Conservation (phyloP, 2,329 filamentous ascomycete species). For the Metarhizium guizhouense region DNA sequence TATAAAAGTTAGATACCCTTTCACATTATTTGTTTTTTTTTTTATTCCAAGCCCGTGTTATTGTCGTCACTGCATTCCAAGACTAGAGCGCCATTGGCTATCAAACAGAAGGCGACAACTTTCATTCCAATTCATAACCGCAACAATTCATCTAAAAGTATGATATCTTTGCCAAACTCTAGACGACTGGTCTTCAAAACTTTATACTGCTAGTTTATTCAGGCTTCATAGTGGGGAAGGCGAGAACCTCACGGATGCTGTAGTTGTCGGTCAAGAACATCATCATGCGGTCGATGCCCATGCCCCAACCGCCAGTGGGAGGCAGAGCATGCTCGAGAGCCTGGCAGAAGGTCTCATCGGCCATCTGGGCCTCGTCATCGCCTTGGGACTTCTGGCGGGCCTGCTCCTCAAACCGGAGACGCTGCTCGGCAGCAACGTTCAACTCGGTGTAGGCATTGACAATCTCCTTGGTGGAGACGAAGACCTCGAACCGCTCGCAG, state of each 20-base stretch:
- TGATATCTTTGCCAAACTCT: background rate
- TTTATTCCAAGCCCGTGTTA: background rate
- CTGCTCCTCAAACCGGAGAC: conserved; percentile 80
- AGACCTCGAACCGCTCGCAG: conserved; percentile 95
- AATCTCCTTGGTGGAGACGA: conserved; percentile 72
- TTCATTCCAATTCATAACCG: background rate
- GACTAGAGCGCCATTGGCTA: background rate
- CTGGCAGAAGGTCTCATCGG: conserved; percentile 92
- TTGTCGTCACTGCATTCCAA: background rate
- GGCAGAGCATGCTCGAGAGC: conserved; percentile 85
- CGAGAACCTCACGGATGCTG: conserved; percentile 89
- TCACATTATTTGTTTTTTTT: background rate
- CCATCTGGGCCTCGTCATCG: conserved; percentile 91
- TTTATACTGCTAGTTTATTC: conserved; percentile 34
- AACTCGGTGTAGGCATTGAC: conserved; percentile 96
- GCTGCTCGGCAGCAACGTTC: conserved; percentile 86
- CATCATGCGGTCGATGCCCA: conserved; percentile 88
- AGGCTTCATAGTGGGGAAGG: conserved; percentile 98
- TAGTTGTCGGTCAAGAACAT: conserved; percentile 95
- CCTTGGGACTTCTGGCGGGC: conserved; percentile 91
- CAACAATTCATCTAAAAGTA: background rate
- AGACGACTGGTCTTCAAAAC: background rate
- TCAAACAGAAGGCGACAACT: background rate
- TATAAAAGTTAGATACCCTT: conserved; percentile 10
- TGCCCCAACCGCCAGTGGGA: conserved; percentile 91